Percentiles rank a stretch among this genome's conserved stretches.
phyloP scores from a whole-genome alignment of 2,329 filamentous ascomycete genomes.

The Cercospora zeae-maydis region DNA sequence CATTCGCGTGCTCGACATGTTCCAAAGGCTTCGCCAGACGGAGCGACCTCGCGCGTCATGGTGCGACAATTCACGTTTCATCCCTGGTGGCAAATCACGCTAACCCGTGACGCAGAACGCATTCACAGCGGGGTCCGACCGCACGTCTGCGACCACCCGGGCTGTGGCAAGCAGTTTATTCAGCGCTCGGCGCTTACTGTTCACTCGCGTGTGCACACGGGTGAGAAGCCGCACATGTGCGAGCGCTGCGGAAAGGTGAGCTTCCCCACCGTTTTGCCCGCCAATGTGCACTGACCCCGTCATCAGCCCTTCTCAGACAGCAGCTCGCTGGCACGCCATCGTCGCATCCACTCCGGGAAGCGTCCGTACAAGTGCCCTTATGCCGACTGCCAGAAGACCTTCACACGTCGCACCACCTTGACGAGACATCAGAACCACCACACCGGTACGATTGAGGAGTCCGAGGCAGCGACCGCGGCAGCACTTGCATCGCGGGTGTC shows the following conservation, averaged over 20 bases:
- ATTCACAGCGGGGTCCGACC: conserved; percentile 91
- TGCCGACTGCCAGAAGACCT: conserved; percentile 96
- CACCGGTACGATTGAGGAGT: conserved; percentile 90
- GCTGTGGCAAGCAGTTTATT: conserved; percentile 94
- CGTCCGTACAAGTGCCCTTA: conserved; percentile 97
- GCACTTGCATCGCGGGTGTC: conserved; percentile 63
- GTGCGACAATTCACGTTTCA: conserved; percentile 52
- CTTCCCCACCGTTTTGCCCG: not conserved
- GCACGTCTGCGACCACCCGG: conserved; percentile 84
- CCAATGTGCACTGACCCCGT: conserved; percentile 29
- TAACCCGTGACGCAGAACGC: conserved; percentile 61
- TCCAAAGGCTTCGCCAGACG: conserved; percentile 87
- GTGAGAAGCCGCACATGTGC: conserved; percentile 97
- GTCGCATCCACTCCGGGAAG: conserved; percentile 92
- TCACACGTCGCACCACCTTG: conserved; percentile 89
- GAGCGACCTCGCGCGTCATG: conserved; percentile 91
- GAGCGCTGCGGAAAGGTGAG: conserved; percentile 92
- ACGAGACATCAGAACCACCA: conserved; percentile 96
- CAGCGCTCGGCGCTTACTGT: conserved; percentile 94
- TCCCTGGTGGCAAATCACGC: conserved; percentile 10
- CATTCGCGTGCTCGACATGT: conserved; percentile 86
- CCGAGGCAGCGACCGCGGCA: conserved; percentile 81
- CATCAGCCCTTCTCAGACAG: conserved; percentile 89
- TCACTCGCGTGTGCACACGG: conserved; percentile 91
- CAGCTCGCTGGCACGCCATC: conserved; percentile 86